Evolutionary conservation across 2,329 filamentous ascomycete species (phyloP), one percentile per base, ranked within the genome.

Genomic region (Nemania sp.): DNA sequence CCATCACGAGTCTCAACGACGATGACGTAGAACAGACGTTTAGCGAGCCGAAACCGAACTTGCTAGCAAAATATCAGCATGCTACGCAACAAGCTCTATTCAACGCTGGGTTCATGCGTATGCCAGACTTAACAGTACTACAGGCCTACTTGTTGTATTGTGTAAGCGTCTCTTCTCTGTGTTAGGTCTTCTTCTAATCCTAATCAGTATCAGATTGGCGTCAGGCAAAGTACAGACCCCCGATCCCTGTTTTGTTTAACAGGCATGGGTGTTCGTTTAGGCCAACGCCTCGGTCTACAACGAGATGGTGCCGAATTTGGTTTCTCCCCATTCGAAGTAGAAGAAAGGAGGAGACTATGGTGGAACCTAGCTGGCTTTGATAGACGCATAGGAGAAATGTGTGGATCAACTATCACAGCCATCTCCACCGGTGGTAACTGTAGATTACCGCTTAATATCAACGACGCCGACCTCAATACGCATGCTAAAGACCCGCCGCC

Each of bases 351-450:
- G 57, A 85, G 91, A 43, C 80, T 93, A 1, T 93, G 90, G 91
- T 93, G 90, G 90, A 87, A 89, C 35, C 82, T 94, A 18, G 84
- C 90, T 15, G 82, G 88, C 27, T 90, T 92, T 71, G 92, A 94
- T 77, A 84, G 86, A 67, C 89, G 91, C 24, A 86, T 92, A 43
- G 86, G 89, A 64, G 91, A 93, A 76, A 86, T 93, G 77, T 86
- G 88, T 3, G 86, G 87, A 56, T 87, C 85, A 20, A 82, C 84
- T 38, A 84, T 89, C 62, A 88, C 86, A 4, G 86, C 86, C 0
- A 80, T 89, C 27, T 86, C 86, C 0, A 85, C 81, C 41, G 81
- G 82, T 10, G 82, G 83, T 10, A 87, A 89, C 74, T 88, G 86
- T 77, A 85, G 82, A 68, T 78, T 88, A 35, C 88, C 87, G 1